Percentiles rank a stretch among this genome's conserved stretches.
These are phyloP conservation scores for apple (Malus domestica) DNA, from an alignment of 306 rosid genomes.

Conservation along the genomic window ASM211411v1 NC_041797.1:17955501-17956000, in stretches of 20 bases:
- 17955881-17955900: not conserved
- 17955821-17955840: not conserved
- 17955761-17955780: not conserved
- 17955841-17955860: not conserved
- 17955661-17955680: slow-evolving; percentile 1
- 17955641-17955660: not conserved
- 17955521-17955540: slow-evolving; percentile 78
- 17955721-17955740: slow-evolving; percentile 26
- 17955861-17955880: not conserved
- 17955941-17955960: not conserved
- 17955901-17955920: not conserved
- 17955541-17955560: slow-evolving; percentile 80
- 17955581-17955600: slow-evolving; percentile 84
- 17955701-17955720: not conserved
- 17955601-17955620: slow-evolving; percentile 89
- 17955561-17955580: slow-evolving; percentile 80
- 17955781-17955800: not conserved
- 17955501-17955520: slow-evolving; percentile 91
- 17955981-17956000: not conserved
- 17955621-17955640: not conserved
- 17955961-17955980: not conserved
- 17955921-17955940: not conserved
- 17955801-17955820: not conserved
- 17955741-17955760: slow-evolving; percentile 18
- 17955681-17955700: not conserved